Evolutionary conservation across 139 green algal species (phyloP), one percentile per base, ranked within the genome.

Genomic region (Chlamydomonas incerta): DNA sequence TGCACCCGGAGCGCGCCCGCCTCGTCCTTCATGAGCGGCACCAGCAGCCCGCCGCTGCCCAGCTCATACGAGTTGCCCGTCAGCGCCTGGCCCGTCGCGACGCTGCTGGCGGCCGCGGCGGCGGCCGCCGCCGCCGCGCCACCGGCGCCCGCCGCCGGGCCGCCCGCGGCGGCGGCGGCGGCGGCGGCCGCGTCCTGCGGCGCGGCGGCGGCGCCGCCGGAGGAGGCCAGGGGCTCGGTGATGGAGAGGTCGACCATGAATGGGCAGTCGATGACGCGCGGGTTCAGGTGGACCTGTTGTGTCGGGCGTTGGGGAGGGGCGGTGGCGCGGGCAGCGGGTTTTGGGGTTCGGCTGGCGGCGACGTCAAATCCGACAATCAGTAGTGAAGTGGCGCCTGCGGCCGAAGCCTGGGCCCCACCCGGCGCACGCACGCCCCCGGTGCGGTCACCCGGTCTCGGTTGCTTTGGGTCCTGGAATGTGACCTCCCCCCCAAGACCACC

Each of bases 21-120:
- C 46, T 86, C 68, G 33, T 71, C 68, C 68, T 86, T 86, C 68
- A 86, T 86, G 26, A 86, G 67, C 52, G 80, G 80, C 68, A 86
- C 52, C 52, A 86, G 80, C 50, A 79, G 80, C 24, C 52, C 63
- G 5, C 67, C 68, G 8, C 68, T 55, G 2, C 80, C 80, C 80
- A 86, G 52, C 55, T 79, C 68, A 34, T 80, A 86, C 1, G 52
- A 80, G 80, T 86, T 86, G 80, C 80, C 80, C 67, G 80, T 86
- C 52, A 86, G 80, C 14, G 80, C n/a, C 77, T 66, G 46, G 29
- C 77, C 77, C 29, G n/a, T 15, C 5, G 13, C 34, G 34, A 55
- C 18, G 28, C 68, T 23, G 35, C 34, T 79, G 65, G 66, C 67
- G 10, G 46, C 20, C 26, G n/a, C 77, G 0, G 80, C 68, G 0